A percentile compares a stretch with the other conserved stretches of the same genome.
Evolutionary conservation across 1,139 yeast species (phyloP).

Genomic region (Suhomyces chickasaworum): DNA sequence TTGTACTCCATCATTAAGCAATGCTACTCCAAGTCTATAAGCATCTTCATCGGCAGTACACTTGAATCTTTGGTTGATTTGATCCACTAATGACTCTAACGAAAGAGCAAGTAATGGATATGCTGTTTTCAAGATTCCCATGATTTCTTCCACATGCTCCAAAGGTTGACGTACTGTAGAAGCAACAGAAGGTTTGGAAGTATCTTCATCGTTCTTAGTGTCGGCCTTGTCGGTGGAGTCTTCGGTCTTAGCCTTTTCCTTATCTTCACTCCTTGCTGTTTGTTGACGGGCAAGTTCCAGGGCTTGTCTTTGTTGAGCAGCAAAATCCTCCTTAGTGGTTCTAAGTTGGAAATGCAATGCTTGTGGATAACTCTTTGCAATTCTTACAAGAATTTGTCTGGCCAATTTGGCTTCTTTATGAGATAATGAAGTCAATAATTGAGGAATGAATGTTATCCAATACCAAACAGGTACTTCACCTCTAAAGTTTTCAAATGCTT

Average conservation of each 20-base stretch:
- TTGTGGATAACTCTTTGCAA: conserved; percentile 96
- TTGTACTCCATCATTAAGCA: conserved; percentile 91
- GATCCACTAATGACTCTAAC: conserved; percentile 92
- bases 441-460: conserved; percentile 97
- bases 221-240: conserved; percentile 11
- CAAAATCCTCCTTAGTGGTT: conserved; percentile 92
- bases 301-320: conserved; percentile 82
- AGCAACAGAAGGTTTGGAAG: conserved; percentile 15
- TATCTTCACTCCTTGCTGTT: conserved; percentile 9
- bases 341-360: conserved; percentile 94
- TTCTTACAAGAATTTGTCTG: conserved; percentile 81
- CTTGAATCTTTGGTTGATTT: conserved; percentile 90
- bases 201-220: conserved; percentile 11
- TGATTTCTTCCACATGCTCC: conserved; percentile 94
- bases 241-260: conserved; percentile 6
- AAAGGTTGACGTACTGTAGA: conserved; percentile 67
- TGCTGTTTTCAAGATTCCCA: conserved; percentile 93
- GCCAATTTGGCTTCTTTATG: conserved; percentile 90
- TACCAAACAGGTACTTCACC: conserved; percentile 99
- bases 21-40: conserved; percentile 86
- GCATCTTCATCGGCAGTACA: conserved; percentile 97
- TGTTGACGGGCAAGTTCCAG: conserved; percentile 56
- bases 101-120: conserved; percentile 92
- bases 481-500: conserved; percentile 87
- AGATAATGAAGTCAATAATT: conserved; percentile 82